These are phyloP conservation scores for Canavalia ensiformis DNA, from an alignment of 306 rosid genomes.

Conservation along the genomic window DNA sequence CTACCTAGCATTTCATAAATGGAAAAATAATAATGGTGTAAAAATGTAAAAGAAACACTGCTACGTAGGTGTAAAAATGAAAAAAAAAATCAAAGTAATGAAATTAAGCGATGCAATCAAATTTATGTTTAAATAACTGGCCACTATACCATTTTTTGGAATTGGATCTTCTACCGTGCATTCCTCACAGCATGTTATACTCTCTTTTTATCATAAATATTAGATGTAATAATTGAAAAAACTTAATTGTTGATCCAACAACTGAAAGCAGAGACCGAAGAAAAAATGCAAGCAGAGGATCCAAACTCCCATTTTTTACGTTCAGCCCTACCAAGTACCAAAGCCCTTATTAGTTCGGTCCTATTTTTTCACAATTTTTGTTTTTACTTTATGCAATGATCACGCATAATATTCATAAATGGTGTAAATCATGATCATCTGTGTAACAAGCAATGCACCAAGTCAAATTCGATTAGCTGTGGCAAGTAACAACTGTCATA, in stretches of 20 bases:
- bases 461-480: not conserved
- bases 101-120: not conserved
- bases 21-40: not conserved
- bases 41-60: not conserved
- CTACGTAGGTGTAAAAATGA: not conserved
- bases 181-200: no score
- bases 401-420: not conserved
- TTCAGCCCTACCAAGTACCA: no score
- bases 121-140: not conserved
- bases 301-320: no score
- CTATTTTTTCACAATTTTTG: no score
- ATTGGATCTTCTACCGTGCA: no score
- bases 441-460: no score
- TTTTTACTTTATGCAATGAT: not conserved
- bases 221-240: no score
- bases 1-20: not conserved
- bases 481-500: not conserved
- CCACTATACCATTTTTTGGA: not conserved
- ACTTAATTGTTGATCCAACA: no score
- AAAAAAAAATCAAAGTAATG: not conserved
- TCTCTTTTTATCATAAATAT: no score
- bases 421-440: not conserved
- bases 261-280: no score
- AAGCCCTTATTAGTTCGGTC: no score
- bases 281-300: no score